Evolutionary conservation across 768 basidiomycete species (phyloP).

Genomic region (Mycena chlorophos): DNA sequence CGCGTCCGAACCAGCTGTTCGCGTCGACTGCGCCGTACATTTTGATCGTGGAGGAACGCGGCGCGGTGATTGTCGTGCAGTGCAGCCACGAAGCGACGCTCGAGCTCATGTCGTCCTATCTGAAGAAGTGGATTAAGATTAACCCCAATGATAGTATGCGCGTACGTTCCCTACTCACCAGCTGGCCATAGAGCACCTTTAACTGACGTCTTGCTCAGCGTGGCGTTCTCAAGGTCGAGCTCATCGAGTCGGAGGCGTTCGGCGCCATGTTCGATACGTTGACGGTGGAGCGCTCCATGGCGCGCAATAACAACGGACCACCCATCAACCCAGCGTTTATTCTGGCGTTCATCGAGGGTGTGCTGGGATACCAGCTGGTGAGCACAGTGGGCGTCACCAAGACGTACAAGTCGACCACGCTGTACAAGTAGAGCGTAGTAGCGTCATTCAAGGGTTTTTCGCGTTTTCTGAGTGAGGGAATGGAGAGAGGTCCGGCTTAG

Average conservation of each 20-base stretch:
- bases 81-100: constrained; percentile 41
- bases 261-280: constrained; percentile 36
- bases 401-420: constrained; percentile 32
- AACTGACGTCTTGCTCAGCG: constrained; percentile 24
- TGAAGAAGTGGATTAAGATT: constrained; percentile 38
- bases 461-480: no score
- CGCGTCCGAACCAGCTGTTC: constrained; percentile 37
- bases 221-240: constrained; percentile 32
- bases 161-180: background rate
- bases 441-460: no score
- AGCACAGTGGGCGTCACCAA: constrained; percentile 34
- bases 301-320: constrained; percentile 10
- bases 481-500: no score
- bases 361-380: constrained; percentile 37
- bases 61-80: constrained; percentile 31
- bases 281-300: constrained; percentile 32
- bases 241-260: constrained; percentile 37
- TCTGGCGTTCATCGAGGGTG: constrained; percentile 41
- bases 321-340: constrained; percentile 36
- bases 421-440: constrained; percentile 24
- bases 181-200: background rate
- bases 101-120: constrained; percentile 35
- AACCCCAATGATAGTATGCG: constrained; percentile 35
- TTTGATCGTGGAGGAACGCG: constrained; percentile 34
- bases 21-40: constrained; percentile 31